Evolutionary conservation across 495 filamentous ascomycete species (phyloP).

Genomic region (Chaetomium tenue): DNA sequence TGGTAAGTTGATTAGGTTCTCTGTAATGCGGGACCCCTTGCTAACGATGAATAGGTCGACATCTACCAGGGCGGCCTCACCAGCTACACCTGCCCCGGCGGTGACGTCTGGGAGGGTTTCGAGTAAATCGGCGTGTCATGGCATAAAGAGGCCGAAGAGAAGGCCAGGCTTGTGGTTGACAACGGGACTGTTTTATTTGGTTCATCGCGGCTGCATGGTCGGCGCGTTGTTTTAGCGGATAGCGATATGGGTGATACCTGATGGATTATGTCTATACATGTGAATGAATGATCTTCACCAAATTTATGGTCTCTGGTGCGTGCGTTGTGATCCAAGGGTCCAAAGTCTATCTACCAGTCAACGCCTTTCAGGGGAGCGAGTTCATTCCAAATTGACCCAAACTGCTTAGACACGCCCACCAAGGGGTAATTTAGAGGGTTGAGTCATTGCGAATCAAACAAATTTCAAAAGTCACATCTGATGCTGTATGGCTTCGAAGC

Average conservation of each 20-base stretch:
- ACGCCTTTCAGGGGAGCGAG: no score
- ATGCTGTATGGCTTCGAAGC: no score
- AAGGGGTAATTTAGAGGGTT: no score
- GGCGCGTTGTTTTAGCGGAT: no score
- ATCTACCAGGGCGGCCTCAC: conserved; percentile 8
- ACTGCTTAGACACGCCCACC: no score
- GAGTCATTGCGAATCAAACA: no score
- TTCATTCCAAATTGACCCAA: no score
- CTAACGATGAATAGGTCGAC: conserved; percentile 13
- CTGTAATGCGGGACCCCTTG: background rate
- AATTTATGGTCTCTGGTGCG: background rate
- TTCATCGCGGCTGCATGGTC: background rate
- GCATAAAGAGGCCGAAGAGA: background rate
- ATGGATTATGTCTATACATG: background rate
- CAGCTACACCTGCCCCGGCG: conserved; percentile 7
- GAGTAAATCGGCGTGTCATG: background rate
- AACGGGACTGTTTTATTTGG: background rate
- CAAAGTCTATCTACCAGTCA: no score
- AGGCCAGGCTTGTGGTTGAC: background rate
- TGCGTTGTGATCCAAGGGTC: background rate
- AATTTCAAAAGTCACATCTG: no score
- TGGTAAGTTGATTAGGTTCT: conserved; percentile 31
- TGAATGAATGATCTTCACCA: background rate
- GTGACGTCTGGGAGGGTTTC: conserved; percentile 8
- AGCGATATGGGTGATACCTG: background rate